A percentile compares a stretch with the other conserved stretches of the same genome.
phyloP scores from a whole-genome alignment of 305 asterid genomes.

The Fraxinus ornus region DNA sequence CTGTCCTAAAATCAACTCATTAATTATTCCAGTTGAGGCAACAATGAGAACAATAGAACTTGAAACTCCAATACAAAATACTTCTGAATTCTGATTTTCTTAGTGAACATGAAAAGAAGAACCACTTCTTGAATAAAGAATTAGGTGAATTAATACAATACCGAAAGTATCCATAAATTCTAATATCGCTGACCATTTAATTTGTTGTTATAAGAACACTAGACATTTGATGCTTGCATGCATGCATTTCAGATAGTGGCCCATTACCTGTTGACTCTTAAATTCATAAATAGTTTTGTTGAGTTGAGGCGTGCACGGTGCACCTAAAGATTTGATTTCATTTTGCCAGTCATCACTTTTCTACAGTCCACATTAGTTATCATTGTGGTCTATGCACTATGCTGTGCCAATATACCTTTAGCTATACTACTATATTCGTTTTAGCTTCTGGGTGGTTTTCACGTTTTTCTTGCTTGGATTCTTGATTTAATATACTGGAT shows the following conservation, averaged over 20 bases:
- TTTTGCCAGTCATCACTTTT: background rate
- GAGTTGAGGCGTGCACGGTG: background rate
- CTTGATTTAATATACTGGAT: background rate
- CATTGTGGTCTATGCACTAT: background rate
- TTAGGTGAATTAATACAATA: background rate
- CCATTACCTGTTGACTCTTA: background rate
- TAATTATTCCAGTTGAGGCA: background rate
- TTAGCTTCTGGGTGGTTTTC: background rate
- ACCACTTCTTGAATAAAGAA: background rate
- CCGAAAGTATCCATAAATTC: background rate
- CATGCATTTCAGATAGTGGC: background rate
- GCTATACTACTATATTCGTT: background rate
- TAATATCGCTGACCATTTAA: background rate
- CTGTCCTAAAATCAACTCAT: background rate
- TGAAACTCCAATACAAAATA: background rate
- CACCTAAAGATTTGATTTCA: background rate
- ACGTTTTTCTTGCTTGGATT: background rate
- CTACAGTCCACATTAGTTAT: background rate
- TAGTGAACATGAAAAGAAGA: background rate
- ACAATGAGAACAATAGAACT: background rate
- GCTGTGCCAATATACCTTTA: background rate
- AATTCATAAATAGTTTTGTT: background rate
- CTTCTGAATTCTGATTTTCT: background rate
- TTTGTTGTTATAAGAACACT: background rate
- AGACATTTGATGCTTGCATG: background rate